Conservation (phyloP, 2,329 filamentous ascomycete species). For the Didymellaceae sp. region DNA sequence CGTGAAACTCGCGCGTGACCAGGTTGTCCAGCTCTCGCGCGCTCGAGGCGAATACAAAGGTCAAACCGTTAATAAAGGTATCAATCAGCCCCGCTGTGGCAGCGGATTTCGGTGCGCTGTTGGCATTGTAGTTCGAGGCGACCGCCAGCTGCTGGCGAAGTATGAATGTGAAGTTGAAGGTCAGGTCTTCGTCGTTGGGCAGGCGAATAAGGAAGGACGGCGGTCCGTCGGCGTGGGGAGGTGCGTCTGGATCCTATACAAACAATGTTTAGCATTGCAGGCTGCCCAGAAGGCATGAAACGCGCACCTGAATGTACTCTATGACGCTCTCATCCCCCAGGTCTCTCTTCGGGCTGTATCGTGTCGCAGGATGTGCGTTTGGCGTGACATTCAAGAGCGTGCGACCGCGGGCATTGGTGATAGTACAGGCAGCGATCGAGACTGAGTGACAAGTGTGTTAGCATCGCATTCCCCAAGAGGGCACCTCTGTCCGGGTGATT, state of each 20-base stretch:
- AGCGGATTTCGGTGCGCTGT: conserved; percentile 60
- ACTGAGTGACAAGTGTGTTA: conserved; percentile 67
- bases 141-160: conserved; percentile 63
- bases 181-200: conserved; percentile 87
- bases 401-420: conserved; percentile 81
- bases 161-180: conserved; percentile 91
- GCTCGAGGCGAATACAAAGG: conserved; percentile 88
- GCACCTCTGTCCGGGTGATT: not conserved
- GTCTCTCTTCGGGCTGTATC: conserved; percentile 75
- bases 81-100: conserved; percentile 57
- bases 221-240: conserved; percentile 41
- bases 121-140: conserved; percentile 47
- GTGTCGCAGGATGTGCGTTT: conserved; percentile 85
- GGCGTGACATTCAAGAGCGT: conserved; percentile 79
- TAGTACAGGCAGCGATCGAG: conserved; percentile 80
- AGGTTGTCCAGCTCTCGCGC: conserved; percentile 89
- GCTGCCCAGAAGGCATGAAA: conserved; percentile 3
- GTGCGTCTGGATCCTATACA: conserved; percentile 75
- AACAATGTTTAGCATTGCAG: conserved; percentile 18
- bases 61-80: conserved; percentile 84
- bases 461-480: conserved; percentile 15
- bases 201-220: conserved; percentile 87
- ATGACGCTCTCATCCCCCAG: conserved; percentile 75
- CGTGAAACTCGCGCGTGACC: conserved; percentile 93
- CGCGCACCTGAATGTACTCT: conserved; percentile 86